Evolutionary conservation across 1,284 basidiomycete genomes (phyloP).

Genomic region (Trametes sp.): DNA sequence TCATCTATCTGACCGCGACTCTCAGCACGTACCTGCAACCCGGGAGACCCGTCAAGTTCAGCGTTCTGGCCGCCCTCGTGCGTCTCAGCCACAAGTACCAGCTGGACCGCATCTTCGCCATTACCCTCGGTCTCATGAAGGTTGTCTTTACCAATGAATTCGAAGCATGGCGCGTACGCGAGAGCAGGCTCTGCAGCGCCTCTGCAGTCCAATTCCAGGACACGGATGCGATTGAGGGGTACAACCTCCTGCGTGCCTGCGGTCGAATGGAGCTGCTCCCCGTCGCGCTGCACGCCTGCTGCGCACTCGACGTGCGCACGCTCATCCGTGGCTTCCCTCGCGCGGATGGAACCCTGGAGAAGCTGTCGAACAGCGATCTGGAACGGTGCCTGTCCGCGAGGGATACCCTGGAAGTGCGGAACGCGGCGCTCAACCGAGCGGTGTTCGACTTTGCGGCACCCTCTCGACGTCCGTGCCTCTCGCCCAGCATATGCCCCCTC

Average conservation of each 20-base stretch:
- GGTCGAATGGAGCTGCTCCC: neutral
- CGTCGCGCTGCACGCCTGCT: neutral
- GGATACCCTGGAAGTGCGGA: neutral
- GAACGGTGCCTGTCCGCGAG: slow-evolving; percentile 4
- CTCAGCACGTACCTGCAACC: neutral
- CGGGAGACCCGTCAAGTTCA: neutral
- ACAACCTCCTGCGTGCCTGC: slow-evolving; percentile 13
- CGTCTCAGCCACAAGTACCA: slow-evolving; percentile 14
- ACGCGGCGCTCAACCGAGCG: neutral
- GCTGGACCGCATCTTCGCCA: neutral
- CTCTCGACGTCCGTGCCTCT: neutral
- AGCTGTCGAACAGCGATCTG: slow-evolving; percentile 2
- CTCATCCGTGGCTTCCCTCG: slow-evolving; percentile 2
- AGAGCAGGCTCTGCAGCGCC: neutral
- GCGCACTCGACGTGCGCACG: neutral
- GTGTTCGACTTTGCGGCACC: neutral
- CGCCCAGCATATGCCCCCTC: neutral
- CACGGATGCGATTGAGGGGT: slow-evolving; percentile 1
- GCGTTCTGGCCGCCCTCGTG: slow-evolving; percentile 4
- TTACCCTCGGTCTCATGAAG: neutral
- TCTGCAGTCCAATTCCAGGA: neutral
- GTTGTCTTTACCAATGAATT: neutral
- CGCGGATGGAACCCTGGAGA: slow-evolving; percentile 6
- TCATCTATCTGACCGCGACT: neutral
- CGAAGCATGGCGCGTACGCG: slow-evolving; percentile 2